phyloP scores from a whole-genome alignment of 2,329 filamentous ascomycete species.

The Aquanectria penicillioides region DNA sequence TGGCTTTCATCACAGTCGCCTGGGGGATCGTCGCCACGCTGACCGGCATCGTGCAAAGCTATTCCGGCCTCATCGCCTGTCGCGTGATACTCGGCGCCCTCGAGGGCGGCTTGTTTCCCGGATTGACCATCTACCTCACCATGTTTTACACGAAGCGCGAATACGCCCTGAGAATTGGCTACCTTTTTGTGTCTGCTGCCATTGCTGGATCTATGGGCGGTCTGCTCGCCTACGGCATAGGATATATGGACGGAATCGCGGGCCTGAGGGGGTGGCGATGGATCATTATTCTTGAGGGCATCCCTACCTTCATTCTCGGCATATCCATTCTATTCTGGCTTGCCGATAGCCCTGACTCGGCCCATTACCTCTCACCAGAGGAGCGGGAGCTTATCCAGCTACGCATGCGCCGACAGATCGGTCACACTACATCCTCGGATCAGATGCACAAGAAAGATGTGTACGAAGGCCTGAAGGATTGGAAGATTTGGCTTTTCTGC shows the following conservation, averaged over 20 bases:
- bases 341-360: conserved; percentile 53
- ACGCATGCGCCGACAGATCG: conserved; percentile 43
- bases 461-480: conserved; percentile 64
- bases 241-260: conserved; percentile 44
- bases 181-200: conserved; percentile 39
- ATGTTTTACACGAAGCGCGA: conserved; percentile 42
- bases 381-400: conserved; percentile 54
- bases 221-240: conserved; percentile 44
- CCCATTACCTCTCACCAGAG: conserved; percentile 64
- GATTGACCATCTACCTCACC: conserved; percentile 42
- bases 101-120: conserved; percentile 58
- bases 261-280: conserved; percentile 57
- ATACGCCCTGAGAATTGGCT: conserved; percentile 37
- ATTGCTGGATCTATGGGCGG: conserved; percentile 40
- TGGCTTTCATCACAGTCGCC: conserved; percentile 33
- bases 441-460: conserved; percentile 63
- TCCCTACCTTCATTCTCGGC: conserved; percentile 48
- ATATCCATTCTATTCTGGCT: conserved; percentile 42
- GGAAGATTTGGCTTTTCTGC: conserved; percentile 70
- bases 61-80: conserved; percentile 47
- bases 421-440: conserved; percentile 41
- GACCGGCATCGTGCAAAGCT: conserved; percentile 54
- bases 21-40: conserved; percentile 60
- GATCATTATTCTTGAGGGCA: conserved; percentile 66
- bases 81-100: conserved; percentile 57